phyloP scores from a whole-genome alignment of 306 rosid species.

The Sesbania bispinosa region DNA sequence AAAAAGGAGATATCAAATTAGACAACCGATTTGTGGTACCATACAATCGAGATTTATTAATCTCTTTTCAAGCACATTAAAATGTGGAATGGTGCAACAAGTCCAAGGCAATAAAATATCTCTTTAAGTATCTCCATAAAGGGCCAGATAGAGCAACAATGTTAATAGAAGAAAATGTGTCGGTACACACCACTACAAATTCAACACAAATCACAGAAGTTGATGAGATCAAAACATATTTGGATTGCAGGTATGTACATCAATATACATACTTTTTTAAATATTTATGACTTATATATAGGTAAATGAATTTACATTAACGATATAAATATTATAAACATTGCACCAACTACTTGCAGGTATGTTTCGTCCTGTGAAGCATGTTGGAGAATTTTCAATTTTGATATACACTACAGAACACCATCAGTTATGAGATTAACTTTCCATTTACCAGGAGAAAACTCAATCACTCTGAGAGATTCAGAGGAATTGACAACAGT shows the following conservation, averaged over 20 bases:
- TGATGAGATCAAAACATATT: neutral
- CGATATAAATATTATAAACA: too few species aligned
- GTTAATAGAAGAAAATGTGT: neutral
- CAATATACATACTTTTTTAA: too few species aligned
- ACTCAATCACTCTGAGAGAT: neutral
- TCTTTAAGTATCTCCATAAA: neutral
- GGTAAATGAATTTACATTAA: too few species aligned
- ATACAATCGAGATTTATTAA: neutral
- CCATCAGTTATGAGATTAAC: neutral
- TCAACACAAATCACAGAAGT: neutral
- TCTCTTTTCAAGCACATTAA: neutral
- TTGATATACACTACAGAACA: neutral
- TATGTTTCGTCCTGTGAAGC: neutral
- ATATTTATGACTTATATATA: too few species aligned
- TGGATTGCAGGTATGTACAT: neutral
- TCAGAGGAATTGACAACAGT: neutral
- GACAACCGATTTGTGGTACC: neutral
- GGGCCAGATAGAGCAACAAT: neutral
- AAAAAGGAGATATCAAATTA: neutral
- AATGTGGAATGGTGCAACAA: neutral
- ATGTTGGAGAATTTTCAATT: neutral
- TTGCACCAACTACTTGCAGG: neutral
- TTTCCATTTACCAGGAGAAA: neutral
- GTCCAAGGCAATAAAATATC: neutral
- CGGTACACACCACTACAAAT: neutral